Conservation (phyloP, 2,329 filamentous ascomycete genomes). For the Colletotrichum horii region DNA sequence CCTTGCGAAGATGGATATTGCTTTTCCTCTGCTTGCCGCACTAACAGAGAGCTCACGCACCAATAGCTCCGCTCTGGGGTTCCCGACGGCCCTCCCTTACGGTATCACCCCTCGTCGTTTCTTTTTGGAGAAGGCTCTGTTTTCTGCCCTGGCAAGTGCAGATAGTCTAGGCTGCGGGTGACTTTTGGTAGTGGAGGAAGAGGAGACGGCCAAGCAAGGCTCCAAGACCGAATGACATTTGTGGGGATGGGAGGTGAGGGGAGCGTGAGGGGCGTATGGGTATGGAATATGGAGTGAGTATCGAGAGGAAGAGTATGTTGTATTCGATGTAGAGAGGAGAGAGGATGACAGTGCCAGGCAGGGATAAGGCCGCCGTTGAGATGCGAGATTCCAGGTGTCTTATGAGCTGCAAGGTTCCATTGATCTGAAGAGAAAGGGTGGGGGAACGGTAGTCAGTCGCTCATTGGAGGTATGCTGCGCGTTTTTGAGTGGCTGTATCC, state of each 20-base stretch:
- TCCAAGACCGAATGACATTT: constrained; percentile 18
- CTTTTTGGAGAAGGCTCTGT: constrained; percentile 20
- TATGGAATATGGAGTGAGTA: background rate
- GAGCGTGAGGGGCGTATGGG: background rate
- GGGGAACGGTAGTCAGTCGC: constrained; percentile 8
- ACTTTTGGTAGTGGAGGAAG: constrained; percentile 12
- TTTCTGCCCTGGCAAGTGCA: constrained; percentile 12
- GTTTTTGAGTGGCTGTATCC: constrained; percentile 12
- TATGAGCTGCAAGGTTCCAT: constrained; percentile 22
- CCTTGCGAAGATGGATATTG: constrained; percentile 17
- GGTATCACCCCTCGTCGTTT: constrained; percentile 22
- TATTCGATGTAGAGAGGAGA: background rate
- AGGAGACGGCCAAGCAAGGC: constrained; percentile 7
- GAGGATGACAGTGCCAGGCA: background rate
- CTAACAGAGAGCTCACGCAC: constrained; percentile 22
- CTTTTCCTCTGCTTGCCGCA: constrained; percentile 24
- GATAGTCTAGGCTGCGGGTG: constrained; percentile 6
- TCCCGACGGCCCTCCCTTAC: constrained; percentile 23
- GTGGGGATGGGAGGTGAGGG: constrained; percentile 16
- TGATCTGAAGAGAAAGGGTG: constrained; percentile 22
- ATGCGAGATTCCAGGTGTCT: constrained; percentile 24
- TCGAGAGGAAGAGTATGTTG: background rate
- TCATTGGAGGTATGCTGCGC: constrained; percentile 3
- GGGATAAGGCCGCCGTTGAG: constrained; percentile 22
- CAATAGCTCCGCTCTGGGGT: constrained; percentile 21